Conservation (phyloP, 306 rosid genomes). For the Acacia confusa region DNA sequence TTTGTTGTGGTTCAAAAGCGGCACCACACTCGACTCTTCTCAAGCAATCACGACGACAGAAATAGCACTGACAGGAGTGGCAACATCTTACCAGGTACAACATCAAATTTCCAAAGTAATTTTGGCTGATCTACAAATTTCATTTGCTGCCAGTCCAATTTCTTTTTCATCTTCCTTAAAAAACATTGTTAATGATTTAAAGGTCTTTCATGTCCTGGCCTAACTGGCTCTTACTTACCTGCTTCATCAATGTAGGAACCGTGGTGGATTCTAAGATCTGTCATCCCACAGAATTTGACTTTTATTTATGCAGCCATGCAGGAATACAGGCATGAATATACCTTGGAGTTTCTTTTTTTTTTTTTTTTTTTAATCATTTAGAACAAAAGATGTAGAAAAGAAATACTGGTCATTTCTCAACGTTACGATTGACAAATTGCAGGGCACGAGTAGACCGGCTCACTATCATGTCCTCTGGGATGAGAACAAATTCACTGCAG, state of each 20-base stretch:
- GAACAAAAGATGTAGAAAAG: background rate
- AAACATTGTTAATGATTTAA: background rate
- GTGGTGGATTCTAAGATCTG: conserved; percentile 87
- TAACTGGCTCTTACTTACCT: background rate
- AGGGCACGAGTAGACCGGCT: conserved; percentile 73
- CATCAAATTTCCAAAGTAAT: no score
- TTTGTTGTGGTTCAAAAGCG: conserved; percentile 84
- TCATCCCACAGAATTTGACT: conserved; percentile 83
- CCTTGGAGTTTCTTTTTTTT: background rate
- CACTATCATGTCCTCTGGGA: conserved; percentile 83
- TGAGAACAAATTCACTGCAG: conserved; percentile 73
- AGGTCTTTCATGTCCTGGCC: background rate
- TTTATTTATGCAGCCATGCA: conserved; percentile 84
- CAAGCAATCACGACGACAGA: conserved; percentile 59
- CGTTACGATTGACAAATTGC: conserved; percentile 16
- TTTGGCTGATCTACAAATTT: no score
- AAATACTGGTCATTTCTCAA: background rate
- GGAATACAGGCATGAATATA: conserved; percentile 66
- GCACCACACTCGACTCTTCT: conserved; percentile 71
- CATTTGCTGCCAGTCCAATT: no score
- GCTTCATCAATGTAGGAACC: conserved; percentile 51
- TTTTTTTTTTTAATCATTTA: background rate
- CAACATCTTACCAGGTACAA: conserved; percentile 70
- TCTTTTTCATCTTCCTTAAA: background rate
- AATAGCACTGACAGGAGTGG: conserved; percentile 67